Conservation (phyloP, 768 basidiomycete genomes). For the Coprinellus aureogranulatus region DNA sequence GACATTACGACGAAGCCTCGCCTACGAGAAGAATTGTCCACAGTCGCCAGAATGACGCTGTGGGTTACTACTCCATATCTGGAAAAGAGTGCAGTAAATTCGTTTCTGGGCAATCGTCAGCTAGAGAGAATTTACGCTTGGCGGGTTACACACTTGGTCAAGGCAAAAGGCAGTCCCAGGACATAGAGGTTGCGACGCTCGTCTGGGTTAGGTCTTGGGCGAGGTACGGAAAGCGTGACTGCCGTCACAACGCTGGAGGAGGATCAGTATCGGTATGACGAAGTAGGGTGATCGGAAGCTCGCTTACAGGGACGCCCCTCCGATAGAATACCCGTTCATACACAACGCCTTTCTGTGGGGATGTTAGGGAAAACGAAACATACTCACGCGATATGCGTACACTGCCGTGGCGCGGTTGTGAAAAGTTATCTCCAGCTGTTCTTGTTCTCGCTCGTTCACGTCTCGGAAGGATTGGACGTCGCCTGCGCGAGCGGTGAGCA, state of each 20-base stretch:
- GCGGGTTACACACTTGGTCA: conserved; percentile 57
- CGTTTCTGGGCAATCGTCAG: conserved; percentile 28
- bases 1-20: conserved; percentile 85
- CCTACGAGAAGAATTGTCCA: conserved; percentile 79
- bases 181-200: conserved; percentile 83
- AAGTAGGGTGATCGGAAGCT: conserved; percentile 15
- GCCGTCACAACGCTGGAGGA: conserved; percentile 32
- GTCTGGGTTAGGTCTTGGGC: conserved; percentile 29
- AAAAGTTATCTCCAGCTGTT: conserved; percentile 54
- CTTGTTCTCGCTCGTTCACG: conserved; percentile 34
- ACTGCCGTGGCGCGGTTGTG: conserved; percentile 48
- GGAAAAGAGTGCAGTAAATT: conserved; percentile 61
- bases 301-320: conserved; percentile 56
- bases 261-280: conserved; percentile 14
- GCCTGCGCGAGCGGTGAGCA: conserved; percentile 31
- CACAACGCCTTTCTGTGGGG: conserved; percentile 58
- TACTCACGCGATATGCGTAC: conserved; percentile 31
- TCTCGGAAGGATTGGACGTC: conserved; percentile 49
- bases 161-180: conserved; percentile 77
- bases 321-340: conserved; percentile 61
- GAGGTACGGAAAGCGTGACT: conserved; percentile 27
- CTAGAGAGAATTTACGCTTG: not conserved
- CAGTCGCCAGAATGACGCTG: conserved; percentile 78
- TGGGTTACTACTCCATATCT: conserved; percentile 68
- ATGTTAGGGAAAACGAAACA: not conserved